Percentiles rank a stretch among this genome's conserved stretches.
These are phyloP conservation scores for Hanseniaspora singularis DNA, from an alignment of 805 yeast species.

Conservation along the genomic window DNA sequence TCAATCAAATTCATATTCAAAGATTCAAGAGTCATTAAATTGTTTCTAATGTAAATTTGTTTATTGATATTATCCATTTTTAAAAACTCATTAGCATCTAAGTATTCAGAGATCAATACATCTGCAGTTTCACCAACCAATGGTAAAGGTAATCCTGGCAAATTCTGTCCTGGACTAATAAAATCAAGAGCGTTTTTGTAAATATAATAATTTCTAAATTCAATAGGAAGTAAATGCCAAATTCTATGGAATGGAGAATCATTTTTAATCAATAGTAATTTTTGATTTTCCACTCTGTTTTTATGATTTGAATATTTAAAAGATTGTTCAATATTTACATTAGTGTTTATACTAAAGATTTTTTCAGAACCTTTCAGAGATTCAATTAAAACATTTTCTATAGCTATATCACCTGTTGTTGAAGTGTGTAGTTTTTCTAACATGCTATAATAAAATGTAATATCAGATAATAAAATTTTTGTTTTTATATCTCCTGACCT, in stretches of 20 bases:
- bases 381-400: conserved; percentile 36
- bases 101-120: conserved; percentile 30
- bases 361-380: conserved; percentile 20
- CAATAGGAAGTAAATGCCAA: conserved; percentile 53
- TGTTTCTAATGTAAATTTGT: conserved; percentile 17
- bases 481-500: conserved; percentile 26
- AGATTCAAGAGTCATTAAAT: conserved; percentile 12
- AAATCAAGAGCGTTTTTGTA: conserved; percentile 43
- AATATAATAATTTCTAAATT: conserved; percentile 32
- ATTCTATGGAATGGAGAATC: conserved; percentile 79
- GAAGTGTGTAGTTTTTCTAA: conserved; percentile 57
- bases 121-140: conserved; percentile 39
- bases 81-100: conserved; percentile 21
- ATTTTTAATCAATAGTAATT: conserved; percentile 49
- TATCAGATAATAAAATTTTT: conserved; percentile 20
- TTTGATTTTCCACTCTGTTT: conserved; percentile 43
- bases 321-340: conserved; percentile 50
- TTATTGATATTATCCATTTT: conserved; percentile 16
- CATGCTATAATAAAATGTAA: conserved; percentile 46
- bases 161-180: conserved; percentile 46
- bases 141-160: conserved; percentile 56
- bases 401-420: conserved; percentile 36
- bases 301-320: conserved; percentile 39
- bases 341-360: conserved; percentile 40
- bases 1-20: background rate